Evolutionary conservation across 768 basidiomycete species (phyloP).

Genomic region (Nevesoporus exiguus): DNA sequence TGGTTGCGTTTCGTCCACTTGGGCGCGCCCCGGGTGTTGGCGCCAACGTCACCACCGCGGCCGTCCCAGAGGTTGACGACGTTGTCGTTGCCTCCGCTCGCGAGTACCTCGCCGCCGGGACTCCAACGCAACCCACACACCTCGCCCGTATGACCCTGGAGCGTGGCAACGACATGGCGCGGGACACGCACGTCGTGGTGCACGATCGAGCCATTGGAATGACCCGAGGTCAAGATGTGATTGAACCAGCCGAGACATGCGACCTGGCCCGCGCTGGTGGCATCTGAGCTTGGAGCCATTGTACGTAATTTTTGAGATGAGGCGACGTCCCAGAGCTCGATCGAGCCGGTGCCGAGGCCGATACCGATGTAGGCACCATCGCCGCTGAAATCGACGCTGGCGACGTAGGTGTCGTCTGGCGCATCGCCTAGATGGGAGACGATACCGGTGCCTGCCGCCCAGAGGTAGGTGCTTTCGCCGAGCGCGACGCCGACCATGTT

Average conservation of each 20-base stretch:
- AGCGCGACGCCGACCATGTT: slow-evolving; percentile 91
- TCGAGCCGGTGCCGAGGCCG: slow-evolving; percentile 75
- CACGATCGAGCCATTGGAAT: slow-evolving; percentile 92
- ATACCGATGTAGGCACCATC: slow-evolving; percentile 81
- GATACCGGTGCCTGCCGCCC: slow-evolving; percentile 86
- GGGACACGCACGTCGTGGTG: slow-evolving; percentile 93
- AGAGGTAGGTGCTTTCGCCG: slow-evolving; percentile 83
- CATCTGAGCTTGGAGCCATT: slow-evolving; percentile 56
- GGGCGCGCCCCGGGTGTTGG: slow-evolving; percentile 51
- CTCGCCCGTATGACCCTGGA: slow-evolving; percentile 88
- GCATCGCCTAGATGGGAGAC: slow-evolving; percentile 79
- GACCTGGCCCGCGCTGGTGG: slow-evolving; percentile 52
- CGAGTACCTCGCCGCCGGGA: slow-evolving; percentile 81
- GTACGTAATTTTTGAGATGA: slow-evolving; percentile 74
- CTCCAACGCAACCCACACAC: slow-evolving; percentile 93
- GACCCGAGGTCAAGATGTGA: slow-evolving; percentile 84
- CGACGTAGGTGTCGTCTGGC: slow-evolving; percentile 71
- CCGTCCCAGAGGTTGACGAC: slow-evolving; percentile 98
- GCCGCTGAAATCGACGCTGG: slow-evolving; percentile 74
- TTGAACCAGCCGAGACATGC: slow-evolving; percentile 85
- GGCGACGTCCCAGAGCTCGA: slow-evolving; percentile 95
- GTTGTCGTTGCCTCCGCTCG: slow-evolving; percentile 96
- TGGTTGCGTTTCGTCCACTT: slow-evolving; percentile 94
- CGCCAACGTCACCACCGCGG: slow-evolving; percentile 53
- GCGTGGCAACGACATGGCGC: slow-evolving; percentile 84